Evolutionary conservation across 371 early-diverging fungal species (phyloP).

Genomic region (Basidiobolus meristosporus): DNA sequence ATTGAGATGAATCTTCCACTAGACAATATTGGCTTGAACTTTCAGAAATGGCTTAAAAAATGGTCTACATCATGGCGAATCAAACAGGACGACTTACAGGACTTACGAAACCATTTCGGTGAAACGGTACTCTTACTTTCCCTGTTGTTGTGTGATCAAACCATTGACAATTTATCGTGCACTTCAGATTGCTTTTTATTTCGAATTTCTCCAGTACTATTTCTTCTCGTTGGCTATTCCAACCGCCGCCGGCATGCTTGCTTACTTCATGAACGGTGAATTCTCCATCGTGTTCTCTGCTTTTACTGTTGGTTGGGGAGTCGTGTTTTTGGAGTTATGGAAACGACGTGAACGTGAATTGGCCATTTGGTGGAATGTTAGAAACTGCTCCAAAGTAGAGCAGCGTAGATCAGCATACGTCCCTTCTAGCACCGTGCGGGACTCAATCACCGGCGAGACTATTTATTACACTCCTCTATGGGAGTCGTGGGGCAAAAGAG

Average conservation of each 20-base stretch:
- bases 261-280: slow-evolving; percentile 24
- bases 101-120: slow-evolving; percentile 63
- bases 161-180: too few species aligned
- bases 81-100: slow-evolving; percentile 32
- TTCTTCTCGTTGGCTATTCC: slow-evolving; percentile 49
- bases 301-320: slow-evolving; percentile 46
- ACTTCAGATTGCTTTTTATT: slow-evolving; percentile 69
- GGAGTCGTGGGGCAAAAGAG: slow-evolving; percentile 41
- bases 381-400: slow-evolving; percentile 37
- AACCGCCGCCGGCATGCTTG: slow-evolving; percentile 33
- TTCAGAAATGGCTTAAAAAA: slow-evolving; percentile 45
- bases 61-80: slow-evolving; percentile 68
- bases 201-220: slow-evolving; percentile 79
- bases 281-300: slow-evolving; percentile 43
- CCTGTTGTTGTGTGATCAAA: neutral
- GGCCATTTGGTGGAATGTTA: slow-evolving; percentile 58
- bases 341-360: slow-evolving; percentile 46
- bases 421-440: slow-evolving; percentile 27
- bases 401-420: slow-evolving; percentile 41
- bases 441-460: slow-evolving; percentile 56
- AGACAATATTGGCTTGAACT: neutral
- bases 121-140: slow-evolving; percentile 27
- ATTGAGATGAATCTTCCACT: neutral
- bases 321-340: slow-evolving; percentile 62
- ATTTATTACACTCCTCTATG: slow-evolving; percentile 43